Conservation (phyloP, 257 asterid genomes). For the Prunella vulgaris region DNA sequence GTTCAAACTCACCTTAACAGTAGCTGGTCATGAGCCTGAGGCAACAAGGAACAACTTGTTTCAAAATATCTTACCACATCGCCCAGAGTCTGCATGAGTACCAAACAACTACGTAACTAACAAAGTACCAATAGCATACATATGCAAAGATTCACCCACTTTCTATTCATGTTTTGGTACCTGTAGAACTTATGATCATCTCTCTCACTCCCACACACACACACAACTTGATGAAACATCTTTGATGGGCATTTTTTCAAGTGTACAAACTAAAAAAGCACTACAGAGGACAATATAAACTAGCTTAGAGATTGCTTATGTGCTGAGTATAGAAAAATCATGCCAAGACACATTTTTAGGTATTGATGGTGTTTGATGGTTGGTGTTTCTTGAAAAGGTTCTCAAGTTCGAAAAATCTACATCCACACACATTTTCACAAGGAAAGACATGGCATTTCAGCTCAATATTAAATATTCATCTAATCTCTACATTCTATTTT, state of each 20-base stretch:
- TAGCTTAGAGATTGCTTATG: too few species aligned
- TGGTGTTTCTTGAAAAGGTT: too few species aligned
- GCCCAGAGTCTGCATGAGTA: slow-evolving; percentile 56
- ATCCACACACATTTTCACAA: too few species aligned
- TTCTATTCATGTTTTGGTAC: neutral
- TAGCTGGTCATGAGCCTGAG: slow-evolving; percentile 61
- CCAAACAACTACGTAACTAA: slow-evolving; percentile 6
- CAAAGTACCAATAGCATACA: slow-evolving; percentile 4
- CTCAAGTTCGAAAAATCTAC: too few species aligned
- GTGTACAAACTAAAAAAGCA: neutral
- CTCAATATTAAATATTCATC: too few species aligned
- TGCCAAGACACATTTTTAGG: too few species aligned
- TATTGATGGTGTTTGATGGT: too few species aligned
- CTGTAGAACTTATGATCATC: neutral
- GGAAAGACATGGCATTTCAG: too few species aligned
- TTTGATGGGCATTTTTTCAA: neutral
- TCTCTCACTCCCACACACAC: neutral
- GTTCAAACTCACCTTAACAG: slow-evolving; percentile 54
- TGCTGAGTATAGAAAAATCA: neutral
- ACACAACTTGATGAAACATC: neutral
- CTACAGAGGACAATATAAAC: neutral
- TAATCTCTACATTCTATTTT: neutral
- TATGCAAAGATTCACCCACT: neutral
- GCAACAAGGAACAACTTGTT: slow-evolving; percentile 53
- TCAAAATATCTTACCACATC: slow-evolving; percentile 55